These are phyloP conservation scores for Elaeagnus macrophylla DNA, from an alignment of 306 rosid genomes.

Conservation along the genomic window DNA sequence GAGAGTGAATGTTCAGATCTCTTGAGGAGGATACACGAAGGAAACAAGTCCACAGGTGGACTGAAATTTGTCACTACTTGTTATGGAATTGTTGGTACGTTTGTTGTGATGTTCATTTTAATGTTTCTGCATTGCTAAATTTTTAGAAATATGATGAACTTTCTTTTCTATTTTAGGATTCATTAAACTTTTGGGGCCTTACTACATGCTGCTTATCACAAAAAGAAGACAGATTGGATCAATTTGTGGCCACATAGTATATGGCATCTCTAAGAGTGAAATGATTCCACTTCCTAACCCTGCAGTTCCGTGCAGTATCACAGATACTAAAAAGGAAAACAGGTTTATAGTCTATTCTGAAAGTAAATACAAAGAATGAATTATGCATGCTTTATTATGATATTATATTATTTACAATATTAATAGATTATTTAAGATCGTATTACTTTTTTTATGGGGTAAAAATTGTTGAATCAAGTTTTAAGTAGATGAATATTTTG, in stretches of 20 bases:
- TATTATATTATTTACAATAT: no score
- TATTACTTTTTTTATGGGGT: no score
- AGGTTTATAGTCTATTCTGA: slow-evolving; percentile 68
- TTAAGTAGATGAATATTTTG: no score
- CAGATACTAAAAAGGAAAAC: slow-evolving; percentile 69
- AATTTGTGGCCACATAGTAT: slow-evolving; percentile 70
- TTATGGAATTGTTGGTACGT: slow-evolving; percentile 87
- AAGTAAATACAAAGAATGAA: slow-evolving; percentile 7
- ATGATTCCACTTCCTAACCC: slow-evolving; percentile 73
- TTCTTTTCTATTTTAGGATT: slow-evolving; percentile 46
- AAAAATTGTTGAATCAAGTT: no score
- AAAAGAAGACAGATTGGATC: slow-evolving; percentile 76
- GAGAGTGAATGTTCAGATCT: slow-evolving; percentile 78
- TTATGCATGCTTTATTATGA: no score
- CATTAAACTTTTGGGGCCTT: slow-evolving; percentile 84
- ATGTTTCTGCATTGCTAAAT: neutral
- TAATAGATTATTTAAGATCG: no score
- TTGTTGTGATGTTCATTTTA: slow-evolving; percentile 9
- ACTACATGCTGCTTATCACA: slow-evolving; percentile 88
- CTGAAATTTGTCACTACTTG: slow-evolving; percentile 75
- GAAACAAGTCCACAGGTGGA: slow-evolving; percentile 86
- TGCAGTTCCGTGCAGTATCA: slow-evolving; percentile 42
- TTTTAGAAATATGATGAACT: slow-evolving; percentile 10
- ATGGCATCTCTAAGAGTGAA: slow-evolving; percentile 72
- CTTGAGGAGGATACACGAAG: slow-evolving; percentile 74